These are phyloP conservation scores for Tagetes patula DNA, from an alignment of 129 eudicot species.

Conservation along the genomic window DNA sequence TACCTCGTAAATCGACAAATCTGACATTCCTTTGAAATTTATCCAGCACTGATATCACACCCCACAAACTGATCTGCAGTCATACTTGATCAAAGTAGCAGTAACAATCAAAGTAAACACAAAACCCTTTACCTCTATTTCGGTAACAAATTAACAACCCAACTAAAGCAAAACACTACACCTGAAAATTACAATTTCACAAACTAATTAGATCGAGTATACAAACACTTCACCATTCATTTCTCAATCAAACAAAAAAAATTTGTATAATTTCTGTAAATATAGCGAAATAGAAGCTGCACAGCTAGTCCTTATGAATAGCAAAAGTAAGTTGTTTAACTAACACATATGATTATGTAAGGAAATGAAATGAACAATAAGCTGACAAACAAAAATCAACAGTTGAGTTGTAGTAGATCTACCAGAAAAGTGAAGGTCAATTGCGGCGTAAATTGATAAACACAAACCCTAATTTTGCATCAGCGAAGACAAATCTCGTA, in stretches of 20 bases:
- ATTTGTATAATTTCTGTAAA: too few relatives aligned
- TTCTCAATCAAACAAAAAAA: conserved; percentile 5
- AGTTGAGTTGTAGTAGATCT: conserved; percentile 28
- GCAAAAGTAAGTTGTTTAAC: background rate
- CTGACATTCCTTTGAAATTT: conserved; percentile 69
- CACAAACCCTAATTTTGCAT: conserved; percentile 51
- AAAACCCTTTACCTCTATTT: conserved; percentile 28
- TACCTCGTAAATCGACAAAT: conserved; percentile 73
- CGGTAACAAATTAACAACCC: conserved; percentile 19
- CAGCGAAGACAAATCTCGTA: conserved; percentile 34
- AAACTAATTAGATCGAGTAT: too few relatives aligned
- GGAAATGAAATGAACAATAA: background rate
- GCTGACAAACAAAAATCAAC: background rate
- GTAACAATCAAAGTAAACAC: background rate
- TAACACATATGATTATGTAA: background rate
- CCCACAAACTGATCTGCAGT: conserved; percentile 31
- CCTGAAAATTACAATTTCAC: background rate
- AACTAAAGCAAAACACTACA: conserved; percentile 24
- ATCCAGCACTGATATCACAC: conserved; percentile 53
- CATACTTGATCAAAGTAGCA: conserved; percentile 40
- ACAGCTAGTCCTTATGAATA: background rate
- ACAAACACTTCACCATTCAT: background rate
- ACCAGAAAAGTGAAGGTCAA: conserved; percentile 27
- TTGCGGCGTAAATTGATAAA: background rate
- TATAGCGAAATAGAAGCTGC: background rate